A percentile compares a stretch with the other conserved stretches of the same genome.
Conservation (phyloP, 805 yeast genomes). For the Starmera dryadoides region DNA sequence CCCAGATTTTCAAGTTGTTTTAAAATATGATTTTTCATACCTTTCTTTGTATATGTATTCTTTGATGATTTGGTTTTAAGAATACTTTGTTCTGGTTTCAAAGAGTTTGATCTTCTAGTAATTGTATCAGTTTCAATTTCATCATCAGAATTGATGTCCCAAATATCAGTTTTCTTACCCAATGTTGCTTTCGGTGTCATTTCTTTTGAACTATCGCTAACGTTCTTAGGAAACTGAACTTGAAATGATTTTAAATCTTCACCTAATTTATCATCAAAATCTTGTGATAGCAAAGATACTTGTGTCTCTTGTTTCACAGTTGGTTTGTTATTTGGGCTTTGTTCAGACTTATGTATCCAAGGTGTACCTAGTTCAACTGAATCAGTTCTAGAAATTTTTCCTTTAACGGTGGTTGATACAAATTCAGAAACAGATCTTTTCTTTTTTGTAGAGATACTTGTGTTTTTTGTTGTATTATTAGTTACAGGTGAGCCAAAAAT, state of each 20-base stretch:
- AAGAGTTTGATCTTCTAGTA: slow-evolving; percentile 2
- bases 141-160: slow-evolving; percentile 17
- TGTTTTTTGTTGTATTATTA: slow-evolving; percentile 13
- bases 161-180: slow-evolving; percentile 9
- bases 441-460: slow-evolving; percentile 9
- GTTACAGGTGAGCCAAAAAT: slow-evolving; percentile 9
- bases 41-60: neutral
- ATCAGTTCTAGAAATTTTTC: slow-evolving; percentile 1
- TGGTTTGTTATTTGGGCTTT: neutral
- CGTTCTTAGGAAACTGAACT: neutral
- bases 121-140: neutral
- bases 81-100: slow-evolving; percentile 1
- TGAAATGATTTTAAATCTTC: neutral
- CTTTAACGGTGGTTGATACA: slow-evolving; percentile 7
- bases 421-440: slow-evolving; percentile 9
- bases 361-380: neutral
- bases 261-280: neutral
- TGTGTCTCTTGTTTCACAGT: neutral
- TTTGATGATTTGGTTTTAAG: neutral
- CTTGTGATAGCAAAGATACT: neutral
- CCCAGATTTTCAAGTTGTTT: neutral
- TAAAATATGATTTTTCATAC: neutral
- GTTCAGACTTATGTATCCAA: neutral
- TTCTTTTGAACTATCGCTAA: neutral
- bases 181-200: neutral